Evolutionary conservation across 2,329 filamentous ascomycete genomes (phyloP).

Genomic region (Whalleya microplaca): DNA sequence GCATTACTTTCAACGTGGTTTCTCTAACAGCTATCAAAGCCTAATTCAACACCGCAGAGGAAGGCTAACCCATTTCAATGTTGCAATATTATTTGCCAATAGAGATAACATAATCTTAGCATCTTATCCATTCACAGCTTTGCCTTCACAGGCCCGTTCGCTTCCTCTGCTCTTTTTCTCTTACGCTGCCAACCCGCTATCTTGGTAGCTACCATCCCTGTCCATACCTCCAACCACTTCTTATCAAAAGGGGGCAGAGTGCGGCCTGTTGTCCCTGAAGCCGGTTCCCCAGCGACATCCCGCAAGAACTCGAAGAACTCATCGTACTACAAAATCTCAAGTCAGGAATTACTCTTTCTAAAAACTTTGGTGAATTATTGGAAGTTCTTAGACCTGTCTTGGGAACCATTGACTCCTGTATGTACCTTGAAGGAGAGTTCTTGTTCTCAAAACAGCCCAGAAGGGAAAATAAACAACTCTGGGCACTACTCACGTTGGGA

Average conservation of each 20-base stretch:
- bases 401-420: too few species aligned
- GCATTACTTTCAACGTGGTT: too few species aligned
- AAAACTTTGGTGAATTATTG: too few species aligned
- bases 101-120: neutral
- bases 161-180: slow-evolving; percentile 34
- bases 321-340: too few species aligned
- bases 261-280: slow-evolving; percentile 41
- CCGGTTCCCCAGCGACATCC: slow-evolving; percentile 46
- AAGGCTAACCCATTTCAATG: neutral
- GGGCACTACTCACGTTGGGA: too few species aligned
- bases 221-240: slow-evolving; percentile 41
- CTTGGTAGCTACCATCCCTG: slow-evolving; percentile 36
- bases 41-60: too few species aligned
- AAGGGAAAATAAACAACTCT: too few species aligned
- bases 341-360: too few species aligned
- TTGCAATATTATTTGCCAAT: neutral
- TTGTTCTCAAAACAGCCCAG: too few species aligned
- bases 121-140: slow-evolving; percentile 22
- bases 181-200: slow-evolving; percentile 35
- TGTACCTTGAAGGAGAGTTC: too few species aligned
- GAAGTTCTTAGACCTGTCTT: too few species aligned
- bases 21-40: too few species aligned
- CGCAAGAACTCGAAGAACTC: slow-evolving; percentile 46
- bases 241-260: slow-evolving; percentile 46
- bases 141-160: slow-evolving; percentile 19